Evolutionary conservation across 257 asterid genomes (phyloP).

Genomic region (Cynanchum wilfordii): DNA sequence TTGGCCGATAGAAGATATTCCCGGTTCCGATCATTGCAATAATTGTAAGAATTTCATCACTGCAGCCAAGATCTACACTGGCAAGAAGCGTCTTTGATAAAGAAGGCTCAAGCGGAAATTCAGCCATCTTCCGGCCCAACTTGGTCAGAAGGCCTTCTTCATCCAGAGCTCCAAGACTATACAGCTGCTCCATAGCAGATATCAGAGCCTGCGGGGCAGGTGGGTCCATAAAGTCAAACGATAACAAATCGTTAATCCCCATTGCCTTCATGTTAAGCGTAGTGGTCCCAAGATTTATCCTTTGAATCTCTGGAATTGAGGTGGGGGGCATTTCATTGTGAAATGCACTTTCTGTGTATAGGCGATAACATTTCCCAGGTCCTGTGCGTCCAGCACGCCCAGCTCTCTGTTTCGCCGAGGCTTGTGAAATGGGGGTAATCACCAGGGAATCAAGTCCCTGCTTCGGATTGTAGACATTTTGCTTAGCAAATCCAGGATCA

Average conservation of each 20-base stretch:
- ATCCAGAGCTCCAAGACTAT: slow-evolving; percentile 89
- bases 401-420: slow-evolving; percentile 94
- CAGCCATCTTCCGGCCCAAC: slow-evolving; percentile 97
- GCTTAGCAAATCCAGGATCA: slow-evolving; percentile 96
- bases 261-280: slow-evolving; percentile 88
- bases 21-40: slow-evolving; percentile 95
- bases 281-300: slow-evolving; percentile 86
- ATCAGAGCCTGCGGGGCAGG: slow-evolving; percentile 93
- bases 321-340: slow-evolving; percentile 98
- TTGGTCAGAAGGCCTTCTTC: slow-evolving; percentile 91
- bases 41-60: slow-evolving; percentile 86
- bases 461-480: slow-evolving; percentile 91
- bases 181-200: slow-evolving; percentile 92
- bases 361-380: slow-evolving; percentile 95
- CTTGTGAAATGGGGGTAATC: slow-evolving; percentile 95
- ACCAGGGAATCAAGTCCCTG: slow-evolving; percentile 90
- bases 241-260: slow-evolving; percentile 84
- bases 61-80: slow-evolving; percentile 86
- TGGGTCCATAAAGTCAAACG: slow-evolving; percentile 96
- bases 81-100: slow-evolving; percentile 92
- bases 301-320: slow-evolving; percentile 81
- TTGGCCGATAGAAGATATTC: slow-evolving; percentile 81
- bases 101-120: slow-evolving; percentile 90
- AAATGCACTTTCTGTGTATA: slow-evolving; percentile 89
- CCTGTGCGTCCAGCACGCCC: slow-evolving; percentile 95